Percentiles rank a stretch among this genome's conserved stretches.
Evolutionary conservation across 1,284 basidiomycete species (phyloP).

Genomic region (Fomes fomentarius): DNA sequence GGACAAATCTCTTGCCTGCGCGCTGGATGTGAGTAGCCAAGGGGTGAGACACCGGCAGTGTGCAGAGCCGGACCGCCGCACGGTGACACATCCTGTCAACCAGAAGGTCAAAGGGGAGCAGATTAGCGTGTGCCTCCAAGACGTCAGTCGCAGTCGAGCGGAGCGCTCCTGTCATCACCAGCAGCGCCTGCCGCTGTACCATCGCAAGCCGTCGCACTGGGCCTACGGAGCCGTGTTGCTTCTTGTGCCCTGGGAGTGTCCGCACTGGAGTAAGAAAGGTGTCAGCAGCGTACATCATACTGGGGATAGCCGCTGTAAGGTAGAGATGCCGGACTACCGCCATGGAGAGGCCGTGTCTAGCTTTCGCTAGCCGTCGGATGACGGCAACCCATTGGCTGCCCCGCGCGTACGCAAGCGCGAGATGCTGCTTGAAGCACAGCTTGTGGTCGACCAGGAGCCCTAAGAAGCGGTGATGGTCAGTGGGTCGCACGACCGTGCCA

Average conservation of each 20-base stretch:
- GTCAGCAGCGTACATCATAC: too few relatives aligned
- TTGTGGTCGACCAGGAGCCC: slow-evolving; percentile 40
- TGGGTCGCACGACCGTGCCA: slow-evolving; percentile 9
- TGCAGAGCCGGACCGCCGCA: slow-evolving; percentile 34
- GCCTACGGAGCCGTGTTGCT: slow-evolving; percentile 9
- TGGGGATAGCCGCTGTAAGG: slow-evolving; percentile 33
- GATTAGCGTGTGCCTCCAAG: slow-evolving; percentile 35
- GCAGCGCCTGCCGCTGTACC: slow-evolving; percentile 37
- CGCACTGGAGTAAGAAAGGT: too few relatives aligned
- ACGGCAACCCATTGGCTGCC: slow-evolving; percentile 27
- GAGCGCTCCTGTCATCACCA: slow-evolving; percentile 39
- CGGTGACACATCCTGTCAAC: slow-evolving; percentile 31
- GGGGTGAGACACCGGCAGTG: slow-evolving; percentile 39
- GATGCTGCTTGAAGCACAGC: slow-evolving; percentile 38
- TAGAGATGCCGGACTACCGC: slow-evolving; percentile 23
- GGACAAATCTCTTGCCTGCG: slow-evolving; percentile 14
- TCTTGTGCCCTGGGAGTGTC: too few relatives aligned
- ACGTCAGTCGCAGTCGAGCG: slow-evolving; percentile 35
- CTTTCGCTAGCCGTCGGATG: slow-evolving; percentile 27
- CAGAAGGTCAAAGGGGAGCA: slow-evolving; percentile 34
- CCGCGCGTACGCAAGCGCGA: slow-evolving; percentile 32
- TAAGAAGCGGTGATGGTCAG: slow-evolving; percentile 33
- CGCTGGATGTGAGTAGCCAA: slow-evolving; percentile 21
- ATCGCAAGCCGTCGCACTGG: slow-evolving; percentile 17
- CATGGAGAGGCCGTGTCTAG: background rate